A percentile compares a stretch with the other conserved stretches of the same genome.
Evolutionary conservation across 108 stramenopile species (phyloP).

Genomic region (Cylindrotheca closterium): DNA sequence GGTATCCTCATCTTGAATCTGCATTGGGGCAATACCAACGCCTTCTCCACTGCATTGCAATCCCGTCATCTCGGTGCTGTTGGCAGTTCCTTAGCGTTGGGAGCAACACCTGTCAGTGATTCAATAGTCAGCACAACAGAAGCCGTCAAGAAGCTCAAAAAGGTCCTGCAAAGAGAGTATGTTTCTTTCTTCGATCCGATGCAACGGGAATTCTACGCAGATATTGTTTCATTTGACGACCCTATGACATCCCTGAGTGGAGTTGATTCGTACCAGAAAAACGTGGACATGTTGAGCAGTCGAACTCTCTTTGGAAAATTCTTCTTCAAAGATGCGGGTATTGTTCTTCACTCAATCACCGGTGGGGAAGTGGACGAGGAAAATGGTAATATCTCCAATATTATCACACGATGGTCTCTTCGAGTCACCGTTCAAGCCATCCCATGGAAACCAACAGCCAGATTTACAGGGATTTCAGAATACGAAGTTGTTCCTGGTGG

Average conservation of each 20-base stretch:
- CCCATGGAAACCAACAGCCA: slow-evolving; percentile 90
- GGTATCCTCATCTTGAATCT: too few relatives aligned
- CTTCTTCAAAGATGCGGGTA: slow-evolving; percentile 88
- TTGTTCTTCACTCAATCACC: slow-evolving; percentile 81
- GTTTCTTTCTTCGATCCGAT: slow-evolving; percentile 92
- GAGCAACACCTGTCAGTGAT: background rate
- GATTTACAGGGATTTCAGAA: slow-evolving; percentile 92
- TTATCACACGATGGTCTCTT: slow-evolving; percentile 92
- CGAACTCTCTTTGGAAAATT: slow-evolving; percentile 81
- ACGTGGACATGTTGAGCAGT: slow-evolving; percentile 93
- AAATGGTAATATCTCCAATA: slow-evolving; percentile 47
- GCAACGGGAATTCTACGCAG: slow-evolving; percentile 79
- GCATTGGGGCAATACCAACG: too few relatives aligned
- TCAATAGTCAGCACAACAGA: background rate
- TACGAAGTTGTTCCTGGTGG: slow-evolving; percentile 67
- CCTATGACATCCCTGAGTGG: slow-evolving; percentile 86
- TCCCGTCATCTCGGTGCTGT: too few relatives aligned
- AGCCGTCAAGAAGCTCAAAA: slow-evolving; percentile 49
- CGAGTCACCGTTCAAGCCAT: slow-evolving; percentile 75
- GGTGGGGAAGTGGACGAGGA: slow-evolving; percentile 51
- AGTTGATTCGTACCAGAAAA: slow-evolving; percentile 79
- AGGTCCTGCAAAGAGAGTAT: slow-evolving; percentile 82
- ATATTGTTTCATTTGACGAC: slow-evolving; percentile 78
- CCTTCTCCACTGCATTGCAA: too few relatives aligned
- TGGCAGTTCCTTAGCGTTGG: slow-evolving; percentile 1